Base-by-base conservation (phyloP, 2,329 filamentous ascomycete genomes). In the Ophiobolus disseminans region DNA sequence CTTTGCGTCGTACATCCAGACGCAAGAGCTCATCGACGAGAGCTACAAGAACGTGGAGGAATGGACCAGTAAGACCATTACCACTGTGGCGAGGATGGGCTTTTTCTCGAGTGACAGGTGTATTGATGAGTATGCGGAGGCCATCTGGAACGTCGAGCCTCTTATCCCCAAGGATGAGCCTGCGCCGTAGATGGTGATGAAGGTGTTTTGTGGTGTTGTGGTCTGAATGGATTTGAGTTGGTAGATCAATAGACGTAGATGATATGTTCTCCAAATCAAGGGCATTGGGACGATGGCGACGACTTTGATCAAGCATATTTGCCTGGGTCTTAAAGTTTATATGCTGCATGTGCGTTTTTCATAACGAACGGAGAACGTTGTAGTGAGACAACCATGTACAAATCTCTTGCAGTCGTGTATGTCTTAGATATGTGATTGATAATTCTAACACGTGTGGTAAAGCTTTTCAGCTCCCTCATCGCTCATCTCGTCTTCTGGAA, bases 91-190 rank as follows among this genome's bases (percentile, higher is more conserved):
- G 5, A 82, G 92, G 31, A 99, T 99, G 94, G 94, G 93, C 28
- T 97, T 97, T 84, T 97, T 97, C 80, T 92, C 86, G 62, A 93
- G 89, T 57, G 93, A 97, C 73, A 84, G 93, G 30, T 96, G 93
- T 76, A 97, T 97, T 73, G 90, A 93, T 66, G 92, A 97, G 80
- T 99, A 99, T 76, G 94, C 94, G 0, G 93, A 99, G 73, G 86
- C 82, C 57, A 97, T 99, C 73, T 99, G 94, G 94, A 97, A 97
- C 69, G 80, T 96, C 30, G 93, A 97, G 79, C 92, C 93, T 21
- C 73, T 94, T 45, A 75, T 75, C 25, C 77, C 79, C 17, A 73
- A 74, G 58, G 52, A 52, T 11, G 57, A 65, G 40, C 55, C 58
- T 47, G 57, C 52, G 34, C 57, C 60, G 10, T 65, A 37, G 30